Base-by-base conservation (phyloP, 148 eudicot genomes). In the Arbutus unedo region DNA sequence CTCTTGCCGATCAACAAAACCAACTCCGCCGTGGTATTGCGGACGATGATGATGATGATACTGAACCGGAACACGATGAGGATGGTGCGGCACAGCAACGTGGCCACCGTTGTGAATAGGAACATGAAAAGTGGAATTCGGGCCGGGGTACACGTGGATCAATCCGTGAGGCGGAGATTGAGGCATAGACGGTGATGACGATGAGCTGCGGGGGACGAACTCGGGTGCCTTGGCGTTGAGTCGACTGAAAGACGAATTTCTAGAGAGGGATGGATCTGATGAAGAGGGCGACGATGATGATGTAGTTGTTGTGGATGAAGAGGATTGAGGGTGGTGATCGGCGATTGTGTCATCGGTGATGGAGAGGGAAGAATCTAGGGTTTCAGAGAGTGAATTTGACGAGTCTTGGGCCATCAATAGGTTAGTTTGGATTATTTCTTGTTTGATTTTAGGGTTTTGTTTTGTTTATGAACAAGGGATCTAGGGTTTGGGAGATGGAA, bases 151-250 rank as follows among this genome's bases (percentile, higher is more conserved):
- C 21, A 85, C 92, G 43, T 86, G 96, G 10, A 89, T 78, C 70
- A 83, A 49, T 2, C 81, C 86, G n/a, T 88, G 87, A 3, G 90
- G 83, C 21, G 92, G 86, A n/a, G 90, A 41, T 8, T 72, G 81
- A 11, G 87, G 70, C n/a, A 85, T 79, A 16, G 71, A 19, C 19
- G 80, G 70, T 11, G 82, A 62, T 16, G 84, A 82, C 82, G 64
- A 81, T 1, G 89, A 87, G 25, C 81, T 54, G 21, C 91, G 88
- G 9, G 91, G 91, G 6, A 92, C 94, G 56, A 95, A 95, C 84
- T 92, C 98, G 0, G 95, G 93, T 4, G 98, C 98, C 78, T 88
- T 73, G 4, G 98, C 98, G 84, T 90, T 95, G 19, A 95, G 89
- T 13, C 88, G 86, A 74, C 90, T 88, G 71, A 67, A 81, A 0